These are phyloP conservation scores for Acacia melanoxylon DNA, from an alignment of 306 rosid species.

Conservation along the genomic window DNA sequence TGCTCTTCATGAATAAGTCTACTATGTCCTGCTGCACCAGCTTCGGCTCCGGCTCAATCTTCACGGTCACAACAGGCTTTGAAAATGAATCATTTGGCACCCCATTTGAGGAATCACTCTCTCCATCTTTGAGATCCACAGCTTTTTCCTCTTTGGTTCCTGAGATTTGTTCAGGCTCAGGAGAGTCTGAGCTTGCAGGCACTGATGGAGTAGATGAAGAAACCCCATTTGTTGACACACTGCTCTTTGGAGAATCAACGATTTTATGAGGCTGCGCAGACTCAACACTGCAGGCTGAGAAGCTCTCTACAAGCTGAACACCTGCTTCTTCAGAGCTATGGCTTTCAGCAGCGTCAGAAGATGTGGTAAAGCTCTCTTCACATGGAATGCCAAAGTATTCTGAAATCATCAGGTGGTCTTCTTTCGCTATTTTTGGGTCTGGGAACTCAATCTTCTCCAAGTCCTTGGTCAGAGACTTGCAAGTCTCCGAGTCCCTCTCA, in stretches of 20 bases:
- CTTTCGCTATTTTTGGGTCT: slow-evolving; percentile 74
- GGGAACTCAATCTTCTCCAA: slow-evolving; percentile 88
- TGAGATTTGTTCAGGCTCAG: slow-evolving; percentile 49
- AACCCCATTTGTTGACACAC: slow-evolving; percentile 57
- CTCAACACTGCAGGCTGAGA: slow-evolving; percentile 51
- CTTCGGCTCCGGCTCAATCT: slow-evolving; percentile 65
- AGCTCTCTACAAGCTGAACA: slow-evolving; percentile 51
- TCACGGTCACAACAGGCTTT: slow-evolving; percentile 58
- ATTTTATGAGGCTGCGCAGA: slow-evolving; percentile 50
- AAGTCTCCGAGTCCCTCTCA: slow-evolving; percentile 47
- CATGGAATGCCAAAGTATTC: slow-evolving; percentile 76
- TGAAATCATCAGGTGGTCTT: slow-evolving; percentile 84
- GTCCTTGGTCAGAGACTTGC: slow-evolving; percentile 50
- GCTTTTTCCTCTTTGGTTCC: slow-evolving; percentile 44
- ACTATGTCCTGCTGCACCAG: slow-evolving; percentile 95
- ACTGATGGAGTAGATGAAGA: slow-evolving; percentile 45
- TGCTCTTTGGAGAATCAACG: slow-evolving; percentile 72
- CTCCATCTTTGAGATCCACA: slow-evolving; percentile 52
- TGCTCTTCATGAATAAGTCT: slow-evolving; percentile 96
- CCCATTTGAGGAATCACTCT: slow-evolving; percentile 54
- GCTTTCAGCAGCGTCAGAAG: slow-evolving; percentile 52
- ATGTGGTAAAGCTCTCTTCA: slow-evolving; percentile 55
- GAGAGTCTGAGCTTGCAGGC: slow-evolving; percentile 56
- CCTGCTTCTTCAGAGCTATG: slow-evolving; percentile 55
- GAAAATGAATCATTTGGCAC: slow-evolving; percentile 43